Conservation (phyloP, 2,329 filamentous ascomycete species). For the Sporothrix curviconia region DNA sequence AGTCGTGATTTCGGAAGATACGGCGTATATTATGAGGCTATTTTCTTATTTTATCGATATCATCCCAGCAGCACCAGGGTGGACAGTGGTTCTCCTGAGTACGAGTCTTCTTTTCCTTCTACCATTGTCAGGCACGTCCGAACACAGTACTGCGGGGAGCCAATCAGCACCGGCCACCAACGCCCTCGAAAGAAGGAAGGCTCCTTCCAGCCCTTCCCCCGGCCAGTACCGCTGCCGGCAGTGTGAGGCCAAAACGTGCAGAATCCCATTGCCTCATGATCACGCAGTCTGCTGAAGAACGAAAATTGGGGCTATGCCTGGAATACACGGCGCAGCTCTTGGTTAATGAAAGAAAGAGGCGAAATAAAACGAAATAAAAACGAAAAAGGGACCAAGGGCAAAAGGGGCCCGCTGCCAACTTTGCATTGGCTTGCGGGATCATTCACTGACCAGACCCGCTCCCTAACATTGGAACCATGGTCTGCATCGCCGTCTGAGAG, state of each 20-base stretch:
- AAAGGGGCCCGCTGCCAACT: background rate
- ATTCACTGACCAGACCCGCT: conserved; percentile 1
- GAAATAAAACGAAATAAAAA: too few relatives aligned
- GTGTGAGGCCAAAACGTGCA: background rate
- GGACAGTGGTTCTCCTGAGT: background rate
- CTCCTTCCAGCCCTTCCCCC: background rate
- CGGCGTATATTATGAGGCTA: too few relatives aligned
- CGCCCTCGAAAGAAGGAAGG: background rate
- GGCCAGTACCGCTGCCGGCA: background rate
- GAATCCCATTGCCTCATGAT: background rate
- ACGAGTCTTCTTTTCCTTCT: background rate
- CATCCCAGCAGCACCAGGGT: too few relatives aligned
- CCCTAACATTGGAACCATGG: background rate
- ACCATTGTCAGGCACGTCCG: background rate
- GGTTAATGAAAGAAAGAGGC: too few relatives aligned
- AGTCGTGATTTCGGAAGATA: background rate
- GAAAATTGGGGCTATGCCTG: too few relatives aligned
- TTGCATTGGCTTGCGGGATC: background rate
- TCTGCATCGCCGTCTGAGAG: conserved; percentile 4
- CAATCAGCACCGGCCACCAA: background rate
- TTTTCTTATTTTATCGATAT: background rate
- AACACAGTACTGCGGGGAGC: background rate
- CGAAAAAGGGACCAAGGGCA: background rate
- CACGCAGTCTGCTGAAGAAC: background rate
- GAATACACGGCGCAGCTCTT: too few relatives aligned